phyloP scores from a whole-genome alignment of 805 yeast species.

The Metschnikowia lachancei region DNA sequence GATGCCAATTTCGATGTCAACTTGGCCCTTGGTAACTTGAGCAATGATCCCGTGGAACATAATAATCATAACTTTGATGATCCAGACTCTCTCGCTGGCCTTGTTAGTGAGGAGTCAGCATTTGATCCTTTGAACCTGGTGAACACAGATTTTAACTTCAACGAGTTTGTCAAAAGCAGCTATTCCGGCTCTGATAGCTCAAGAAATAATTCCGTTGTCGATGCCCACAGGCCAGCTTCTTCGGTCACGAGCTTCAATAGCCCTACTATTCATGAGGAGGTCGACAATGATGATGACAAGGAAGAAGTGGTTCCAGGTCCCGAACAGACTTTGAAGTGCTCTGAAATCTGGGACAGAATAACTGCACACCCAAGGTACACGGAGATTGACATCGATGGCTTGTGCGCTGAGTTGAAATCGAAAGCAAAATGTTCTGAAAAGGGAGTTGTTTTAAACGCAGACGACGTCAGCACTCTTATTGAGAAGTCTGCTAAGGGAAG shows the following conservation, averaged over 20 bases:
- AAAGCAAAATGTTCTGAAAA: slow-evolving; percentile 94
- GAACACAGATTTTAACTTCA: slow-evolving; percentile 35
- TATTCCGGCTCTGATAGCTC: slow-evolving; percentile 26
- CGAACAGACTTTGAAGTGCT: slow-evolving; percentile 62
- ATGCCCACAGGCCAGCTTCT: slow-evolving; percentile 15
- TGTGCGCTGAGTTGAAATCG: slow-evolving; percentile 81
- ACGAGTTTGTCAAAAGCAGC: slow-evolving; percentile 36
- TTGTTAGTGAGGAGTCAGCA: slow-evolving; percentile 55
- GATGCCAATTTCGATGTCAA: slow-evolving; percentile 53
- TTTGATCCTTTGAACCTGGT: slow-evolving; percentile 48
- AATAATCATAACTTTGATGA: slow-evolving; percentile 19
- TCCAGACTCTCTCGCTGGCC: slow-evolving; percentile 38
- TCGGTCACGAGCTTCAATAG: slow-evolving; percentile 20
- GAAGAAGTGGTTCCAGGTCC: slow-evolving; percentile 63
- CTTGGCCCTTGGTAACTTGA: slow-evolving; percentile 44
- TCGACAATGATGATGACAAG: slow-evolving; percentile 13
- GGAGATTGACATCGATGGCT: slow-evolving; percentile 90
- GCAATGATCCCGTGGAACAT: slow-evolving; percentile 14
- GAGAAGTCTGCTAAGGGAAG: slow-evolving; percentile 24
- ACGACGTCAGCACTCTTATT: slow-evolving; percentile 65
- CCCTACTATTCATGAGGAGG: slow-evolving; percentile 19
- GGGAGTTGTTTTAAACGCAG: slow-evolving; percentile 83
- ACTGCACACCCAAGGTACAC: slow-evolving; percentile 91
- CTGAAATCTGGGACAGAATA: slow-evolving; percentile 95
- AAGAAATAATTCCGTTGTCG: slow-evolving; percentile 15